Evolutionary conservation across 2,329 filamentous ascomycete species (phyloP).

Genomic region (Aspergillus unguis): DNA sequence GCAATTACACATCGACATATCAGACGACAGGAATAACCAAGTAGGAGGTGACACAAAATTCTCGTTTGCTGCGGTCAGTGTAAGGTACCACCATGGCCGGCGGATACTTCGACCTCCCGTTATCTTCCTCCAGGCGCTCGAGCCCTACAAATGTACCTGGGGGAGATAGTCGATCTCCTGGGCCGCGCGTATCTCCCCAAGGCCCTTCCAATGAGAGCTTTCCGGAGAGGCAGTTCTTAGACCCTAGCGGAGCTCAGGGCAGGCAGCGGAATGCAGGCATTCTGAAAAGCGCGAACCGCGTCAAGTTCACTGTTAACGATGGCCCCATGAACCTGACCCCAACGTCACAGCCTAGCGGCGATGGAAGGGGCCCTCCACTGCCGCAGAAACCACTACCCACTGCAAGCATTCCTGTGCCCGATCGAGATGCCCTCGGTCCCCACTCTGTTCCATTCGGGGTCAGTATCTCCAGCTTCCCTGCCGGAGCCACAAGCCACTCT

Average conservation of each 20-base stretch:
- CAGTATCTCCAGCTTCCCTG: conserved; percentile 26
- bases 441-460: conserved; percentile 26
- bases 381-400: conserved; percentile 33
- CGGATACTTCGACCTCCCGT: conserved; percentile 33
- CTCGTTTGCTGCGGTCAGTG: not conserved
- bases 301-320: conserved; percentile 31
- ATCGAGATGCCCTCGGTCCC: conserved; percentile 22
- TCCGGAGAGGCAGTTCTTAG: conserved; percentile 17
- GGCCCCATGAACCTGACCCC: conserved; percentile 22
- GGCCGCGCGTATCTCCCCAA: conserved; percentile 26
- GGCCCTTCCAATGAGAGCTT: conserved; percentile 24
- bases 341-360: conserved; percentile 28
- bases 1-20: not conserved
- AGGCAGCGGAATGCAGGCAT: conserved; percentile 39
- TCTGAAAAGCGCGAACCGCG: conserved; percentile 34
- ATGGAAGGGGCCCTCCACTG: conserved; percentile 29
- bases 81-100: conserved; percentile 26
- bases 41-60: conserved; percentile 13
- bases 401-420: conserved; percentile 36
- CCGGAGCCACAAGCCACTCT: conserved; percentile 27
- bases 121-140: conserved; percentile 23
- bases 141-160: conserved; percentile 25
- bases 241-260: conserved; percentile 27
- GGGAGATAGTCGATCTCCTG: conserved; percentile 21
- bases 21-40: not conserved